Percentiles rank a stretch among this genome's conserved stretches.
These are phyloP conservation scores for Fusarium continuum DNA, from an alignment of 2,329 filamentous ascomycete genomes.

Conservation along the genomic window DNA sequence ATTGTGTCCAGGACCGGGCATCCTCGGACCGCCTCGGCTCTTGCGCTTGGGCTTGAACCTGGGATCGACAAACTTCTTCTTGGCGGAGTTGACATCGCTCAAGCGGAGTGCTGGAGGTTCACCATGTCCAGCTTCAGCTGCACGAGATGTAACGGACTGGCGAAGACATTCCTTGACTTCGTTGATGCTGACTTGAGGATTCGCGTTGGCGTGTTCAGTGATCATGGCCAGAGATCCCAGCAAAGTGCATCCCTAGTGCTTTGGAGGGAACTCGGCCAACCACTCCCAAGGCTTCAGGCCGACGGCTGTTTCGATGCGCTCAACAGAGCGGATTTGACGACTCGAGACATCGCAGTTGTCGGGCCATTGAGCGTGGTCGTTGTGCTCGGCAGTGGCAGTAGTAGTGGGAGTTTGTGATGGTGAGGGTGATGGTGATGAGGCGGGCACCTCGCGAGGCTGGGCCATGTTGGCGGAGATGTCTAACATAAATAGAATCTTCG, in stretches of 20 bases:
- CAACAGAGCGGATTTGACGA: neutral
- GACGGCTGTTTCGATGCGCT: neutral
- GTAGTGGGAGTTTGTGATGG: neutral
- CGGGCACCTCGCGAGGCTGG: neutral
- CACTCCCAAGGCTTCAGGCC: constrained; percentile 14
- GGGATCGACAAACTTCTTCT: neutral
- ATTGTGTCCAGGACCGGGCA: neutral
- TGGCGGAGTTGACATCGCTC: neutral
- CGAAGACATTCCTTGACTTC: neutral
- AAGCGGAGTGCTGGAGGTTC: neutral
- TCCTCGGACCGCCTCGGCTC: neutral
- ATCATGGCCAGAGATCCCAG: neutral
- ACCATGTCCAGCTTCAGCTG: neutral
- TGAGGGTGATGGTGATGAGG: neutral
- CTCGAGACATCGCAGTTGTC: neutral
- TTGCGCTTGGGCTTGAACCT: neutral
- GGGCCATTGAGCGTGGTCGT: neutral
- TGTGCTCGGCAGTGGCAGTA: neutral
- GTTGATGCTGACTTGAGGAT: neutral
- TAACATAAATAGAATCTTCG: neutral
- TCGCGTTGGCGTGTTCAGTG: neutral
- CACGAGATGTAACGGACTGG: neutral
- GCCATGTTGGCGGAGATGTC: neutral
- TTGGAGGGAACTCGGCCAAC: neutral
- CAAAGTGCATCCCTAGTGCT: constrained; percentile 2